Evolutionary conservation across 75 land plant genomes (phyloP), one percentile per base, ranked within the genome.

Genomic region (Pseudotsuga menziesii): DNA sequence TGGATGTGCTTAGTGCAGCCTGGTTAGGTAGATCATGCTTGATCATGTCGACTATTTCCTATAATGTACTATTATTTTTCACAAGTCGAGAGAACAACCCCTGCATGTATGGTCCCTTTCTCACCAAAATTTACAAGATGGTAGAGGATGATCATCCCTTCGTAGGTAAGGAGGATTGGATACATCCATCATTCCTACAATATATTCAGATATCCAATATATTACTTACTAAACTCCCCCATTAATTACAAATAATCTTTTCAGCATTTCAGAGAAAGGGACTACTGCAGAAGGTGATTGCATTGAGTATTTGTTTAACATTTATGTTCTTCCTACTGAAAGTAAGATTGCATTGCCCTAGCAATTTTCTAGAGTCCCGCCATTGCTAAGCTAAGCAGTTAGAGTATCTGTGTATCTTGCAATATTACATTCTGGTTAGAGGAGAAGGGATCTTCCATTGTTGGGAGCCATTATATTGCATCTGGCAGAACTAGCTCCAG

Each of bases 241-340:
- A n/a, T 15, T 16, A 58, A 63, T 29, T 63, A 36, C 67, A 63
- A 36, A 63, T 63, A 17, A 7, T 35, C 32, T 63, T 14, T 63
- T 63, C 32, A 29, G 36, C 17, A 35, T 29, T n/a, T 35, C 39
- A 63, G 67, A 63, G 67, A 63, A 63, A 63, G 36, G 67, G 67
- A n/a, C 17, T 17, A 63, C 36, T 0, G 67, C 14, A 29, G 67
- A 63, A 63, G 67, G 67, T 15, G 36, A 63, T 14, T 19, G 25
- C 15, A 15, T 63, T 14, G 67, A 63, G 25, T 63, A 29, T 8
- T 9, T 63, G 32, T 29, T 63, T 41, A 41, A 41, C 36, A 63
- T 17, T 3, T 9, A 17, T 15, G 27, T 2, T 29, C 15, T 35
- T 29, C 67, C 67, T 17, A 63, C 13, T 29, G 67, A 63, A 63